Evolutionary conservation across 345 rosid genomes (phyloP).

Genomic region (Syzygium aqueum): DNA sequence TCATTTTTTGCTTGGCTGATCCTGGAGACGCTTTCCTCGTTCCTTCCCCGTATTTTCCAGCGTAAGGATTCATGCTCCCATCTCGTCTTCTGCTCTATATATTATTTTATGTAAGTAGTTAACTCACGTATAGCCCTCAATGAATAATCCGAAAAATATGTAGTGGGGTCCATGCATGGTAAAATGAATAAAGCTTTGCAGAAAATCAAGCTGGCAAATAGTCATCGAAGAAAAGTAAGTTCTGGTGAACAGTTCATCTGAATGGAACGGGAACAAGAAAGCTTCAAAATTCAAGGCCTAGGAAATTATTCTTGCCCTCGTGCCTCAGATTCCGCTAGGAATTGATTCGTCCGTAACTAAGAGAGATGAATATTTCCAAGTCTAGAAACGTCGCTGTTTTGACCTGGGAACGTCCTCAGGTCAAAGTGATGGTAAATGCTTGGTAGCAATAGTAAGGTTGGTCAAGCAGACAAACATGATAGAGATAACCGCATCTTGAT

Average conservation of each 20-base stretch:
- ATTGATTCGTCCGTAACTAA: not conserved
- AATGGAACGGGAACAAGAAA: not conserved
- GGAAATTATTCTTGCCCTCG: not conserved
- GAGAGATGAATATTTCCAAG: not conserved
- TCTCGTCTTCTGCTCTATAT: not conserved
- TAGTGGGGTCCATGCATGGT: not conserved
- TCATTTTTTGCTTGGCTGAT: constrained; percentile 2
- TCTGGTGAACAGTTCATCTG: not conserved
- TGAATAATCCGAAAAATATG: not conserved
- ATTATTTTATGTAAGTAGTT: not conserved
- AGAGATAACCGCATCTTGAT: not conserved
- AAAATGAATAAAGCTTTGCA: not conserved
- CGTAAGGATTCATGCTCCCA: not conserved
- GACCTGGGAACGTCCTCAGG: not conserved
- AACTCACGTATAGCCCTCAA: not conserved
- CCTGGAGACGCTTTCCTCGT: constrained; percentile 15
- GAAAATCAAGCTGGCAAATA: not conserved
- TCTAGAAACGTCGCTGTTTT: not conserved
- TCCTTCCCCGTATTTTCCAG: constrained; percentile 16
- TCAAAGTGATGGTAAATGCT: not conserved
- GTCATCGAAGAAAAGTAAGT: not conserved
- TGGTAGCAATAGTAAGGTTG: not conserved
- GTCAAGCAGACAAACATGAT: not conserved
- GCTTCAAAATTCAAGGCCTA: not conserved
- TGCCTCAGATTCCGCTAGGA: not conserved